phyloP scores from a whole-genome alignment of 2,329 filamentous ascomycete species.

The Xylariales sp. region DNA sequence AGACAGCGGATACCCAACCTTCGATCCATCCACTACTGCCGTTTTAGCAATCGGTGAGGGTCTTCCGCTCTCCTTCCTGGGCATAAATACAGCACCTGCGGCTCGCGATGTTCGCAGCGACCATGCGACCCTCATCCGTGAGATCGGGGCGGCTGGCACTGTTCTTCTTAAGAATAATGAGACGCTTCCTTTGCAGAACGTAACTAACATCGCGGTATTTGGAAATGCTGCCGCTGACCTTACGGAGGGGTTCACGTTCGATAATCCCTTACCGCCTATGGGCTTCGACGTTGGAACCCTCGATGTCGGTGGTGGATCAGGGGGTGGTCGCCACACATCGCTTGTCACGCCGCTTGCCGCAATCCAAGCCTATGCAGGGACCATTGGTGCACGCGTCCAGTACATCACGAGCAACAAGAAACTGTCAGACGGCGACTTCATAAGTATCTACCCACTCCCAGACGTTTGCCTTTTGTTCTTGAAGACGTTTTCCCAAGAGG shows the following conservation, averaged over 20 bases:
- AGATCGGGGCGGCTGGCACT: slow-evolving; percentile 72
- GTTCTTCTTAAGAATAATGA: slow-evolving; percentile 66
- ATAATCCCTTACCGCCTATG: no score
- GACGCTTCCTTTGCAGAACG: slow-evolving; percentile 53
- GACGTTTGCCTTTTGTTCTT: slow-evolving; percentile 65
- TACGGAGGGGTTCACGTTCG: slow-evolving; percentile 61
- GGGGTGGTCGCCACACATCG: slow-evolving; percentile 48
- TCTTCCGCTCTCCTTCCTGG: slow-evolving; percentile 63
- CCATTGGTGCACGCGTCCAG: slow-evolving; percentile 38
- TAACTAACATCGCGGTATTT: slow-evolving; percentile 54
- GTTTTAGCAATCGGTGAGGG: slow-evolving; percentile 73
- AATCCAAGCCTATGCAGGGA: slow-evolving; percentile 43
- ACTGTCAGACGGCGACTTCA: slow-evolving; percentile 32
- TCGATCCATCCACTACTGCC: slow-evolving; percentile 46
- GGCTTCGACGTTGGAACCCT: slow-evolving; percentile 58
- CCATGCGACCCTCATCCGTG: slow-evolving; percentile 68
- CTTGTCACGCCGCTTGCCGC: slow-evolving; percentile 51
- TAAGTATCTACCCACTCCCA: slow-evolving; percentile 43
- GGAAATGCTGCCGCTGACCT: slow-evolving; percentile 60
- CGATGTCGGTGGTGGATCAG: slow-evolving; percentile 56
- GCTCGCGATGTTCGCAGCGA: slow-evolving; percentile 76
- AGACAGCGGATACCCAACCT: slow-evolving; percentile 41
- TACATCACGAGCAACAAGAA: slow-evolving; percentile 37
- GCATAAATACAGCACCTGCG: slow-evolving; percentile 64
- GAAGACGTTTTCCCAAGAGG: slow-evolving; percentile 64